These are phyloP conservation scores for Botryotinia globosa DNA, from an alignment of 2,329 filamentous ascomycete species.

Conservation along the genomic window DNA sequence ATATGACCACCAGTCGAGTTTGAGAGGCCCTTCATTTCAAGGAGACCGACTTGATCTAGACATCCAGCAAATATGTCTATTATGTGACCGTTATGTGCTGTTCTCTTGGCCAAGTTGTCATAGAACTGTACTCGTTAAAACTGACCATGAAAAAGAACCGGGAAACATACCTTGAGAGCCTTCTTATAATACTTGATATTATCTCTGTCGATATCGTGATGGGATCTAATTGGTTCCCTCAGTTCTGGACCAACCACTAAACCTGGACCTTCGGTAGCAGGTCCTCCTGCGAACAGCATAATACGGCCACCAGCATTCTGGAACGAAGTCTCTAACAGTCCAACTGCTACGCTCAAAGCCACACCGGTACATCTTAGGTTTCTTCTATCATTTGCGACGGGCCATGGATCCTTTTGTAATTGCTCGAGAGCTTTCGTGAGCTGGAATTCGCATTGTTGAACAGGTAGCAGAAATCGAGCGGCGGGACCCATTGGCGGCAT, in stretches of 20 bases:
- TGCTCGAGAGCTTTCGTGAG: conserved; percentile 94
- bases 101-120: conserved; percentile 87
- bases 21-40: conserved; percentile 97
- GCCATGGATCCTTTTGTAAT: conserved; percentile 96
- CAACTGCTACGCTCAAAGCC: conserved; percentile 91
- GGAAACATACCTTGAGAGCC: conserved; percentile 73
- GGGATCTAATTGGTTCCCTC: conserved; percentile 92
- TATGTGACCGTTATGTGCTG: conserved; percentile 93
- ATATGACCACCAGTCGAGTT: conserved; percentile 98
- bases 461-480: conserved; percentile 86
- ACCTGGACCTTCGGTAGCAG: conserved; percentile 92
- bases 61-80: conserved; percentile 98
- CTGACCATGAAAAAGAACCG: neutral
- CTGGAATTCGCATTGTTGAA: conserved; percentile 95
- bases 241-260: conserved; percentile 96
- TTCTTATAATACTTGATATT: conserved; percentile 99
- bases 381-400: conserved; percentile 88
- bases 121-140: conserved; percentile 67
- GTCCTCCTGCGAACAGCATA: conserved; percentile 95
- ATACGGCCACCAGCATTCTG: conserved; percentile 92
- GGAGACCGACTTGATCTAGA: conserved; percentile 90
- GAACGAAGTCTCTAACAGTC: conserved; percentile 89
- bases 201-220: conserved; percentile 97
- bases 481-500: conserved; percentile 75
- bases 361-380: conserved; percentile 91